Conservation (phyloP, 1,284 basidiomycete species). For the Papiliotrema laurentii region DNA sequence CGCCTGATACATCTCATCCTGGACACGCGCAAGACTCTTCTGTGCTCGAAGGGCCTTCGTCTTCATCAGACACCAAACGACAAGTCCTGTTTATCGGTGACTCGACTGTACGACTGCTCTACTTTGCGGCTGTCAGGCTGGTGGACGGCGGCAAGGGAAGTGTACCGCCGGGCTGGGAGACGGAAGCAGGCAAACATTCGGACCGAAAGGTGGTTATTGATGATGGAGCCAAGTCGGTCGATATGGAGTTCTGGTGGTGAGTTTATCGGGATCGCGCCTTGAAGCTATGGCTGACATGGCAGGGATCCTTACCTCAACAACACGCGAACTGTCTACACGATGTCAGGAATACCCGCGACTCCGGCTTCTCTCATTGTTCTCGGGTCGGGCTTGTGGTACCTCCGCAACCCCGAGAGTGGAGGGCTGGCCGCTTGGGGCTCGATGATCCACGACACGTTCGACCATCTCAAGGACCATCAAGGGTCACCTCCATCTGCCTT, state of each 20-base stretch:
- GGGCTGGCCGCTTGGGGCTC: constrained; percentile 71
- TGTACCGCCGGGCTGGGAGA: constrained; percentile 28
- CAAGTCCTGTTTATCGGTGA: constrained; percentile 75
- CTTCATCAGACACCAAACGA: constrained; percentile 13
- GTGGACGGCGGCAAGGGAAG: constrained; percentile 23
- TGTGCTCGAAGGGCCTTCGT: constrained; percentile 3
- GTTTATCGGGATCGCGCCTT: constrained; percentile 6
- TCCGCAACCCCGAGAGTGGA: constrained; percentile 67
- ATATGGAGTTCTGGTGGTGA: constrained; percentile 66
- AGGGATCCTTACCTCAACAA: constrained; percentile 63
- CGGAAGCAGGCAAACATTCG: constrained; percentile 59
- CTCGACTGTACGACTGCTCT: constrained; percentile 71
- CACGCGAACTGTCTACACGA: constrained; percentile 52
- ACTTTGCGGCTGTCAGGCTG: constrained; percentile 64
- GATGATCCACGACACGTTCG: constrained; percentile 62
- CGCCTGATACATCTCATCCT: constrained; percentile 7
- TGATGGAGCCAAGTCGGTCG: constrained; percentile 36
- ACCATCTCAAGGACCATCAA: constrained; percentile 49
- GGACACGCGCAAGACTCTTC: background rate
- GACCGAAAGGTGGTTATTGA: constrained; percentile 51
- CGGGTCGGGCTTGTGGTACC: constrained; percentile 81
- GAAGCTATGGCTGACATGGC: background rate
- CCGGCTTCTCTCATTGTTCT: constrained; percentile 66
- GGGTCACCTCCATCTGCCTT: constrained; percentile 34
- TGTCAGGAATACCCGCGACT: constrained; percentile 28